Conservation (phyloP, 768 basidiomycete genomes). For the Gymnopilus junonius region DNA sequence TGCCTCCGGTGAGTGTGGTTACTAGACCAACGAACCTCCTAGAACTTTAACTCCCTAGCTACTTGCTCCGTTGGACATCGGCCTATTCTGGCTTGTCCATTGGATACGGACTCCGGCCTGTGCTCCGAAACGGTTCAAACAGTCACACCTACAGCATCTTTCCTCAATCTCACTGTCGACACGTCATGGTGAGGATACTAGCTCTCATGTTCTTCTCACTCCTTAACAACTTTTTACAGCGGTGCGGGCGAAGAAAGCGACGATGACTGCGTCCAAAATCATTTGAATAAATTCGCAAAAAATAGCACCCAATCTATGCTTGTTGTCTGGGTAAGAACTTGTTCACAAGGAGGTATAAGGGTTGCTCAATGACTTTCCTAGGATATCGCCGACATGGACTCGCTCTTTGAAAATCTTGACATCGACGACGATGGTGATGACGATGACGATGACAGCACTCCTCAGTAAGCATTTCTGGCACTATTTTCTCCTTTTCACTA, state of each 20-base stretch:
- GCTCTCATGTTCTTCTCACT: neutral
- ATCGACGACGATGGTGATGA: constrained; percentile 18
- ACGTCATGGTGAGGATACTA: constrained; percentile 18
- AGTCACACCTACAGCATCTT: constrained; percentile 17
- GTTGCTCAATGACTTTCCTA: neutral
- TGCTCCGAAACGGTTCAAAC: constrained; percentile 23
- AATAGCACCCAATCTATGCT: constrained; percentile 25
- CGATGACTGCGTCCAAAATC: constrained; percentile 23
- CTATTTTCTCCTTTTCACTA: neutral
- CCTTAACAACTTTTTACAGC: neutral
- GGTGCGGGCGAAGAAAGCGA: constrained; percentile 18
- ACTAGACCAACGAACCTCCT: no score
- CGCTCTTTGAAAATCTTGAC: constrained; percentile 25
- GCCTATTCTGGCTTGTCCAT: constrained; percentile 22
- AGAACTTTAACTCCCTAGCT: neutral
- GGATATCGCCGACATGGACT: constrained; percentile 19
- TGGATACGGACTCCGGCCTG: constrained; percentile 19
- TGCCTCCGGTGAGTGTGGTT: neutral
- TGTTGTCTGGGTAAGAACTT: constrained; percentile 23
- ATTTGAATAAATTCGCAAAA: constrained; percentile 20
- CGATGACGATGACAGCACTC: constrained; percentile 20
- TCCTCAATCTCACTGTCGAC: constrained; percentile 19
- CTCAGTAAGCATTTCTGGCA: constrained; percentile 16
- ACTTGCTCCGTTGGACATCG: constrained; percentile 17
- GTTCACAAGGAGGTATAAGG: neutral